Evolutionary conservation across 2,329 filamentous ascomycete species (phyloP), one percentile per base, ranked within the genome.

Genomic region (Ceratocystis smalleyi): DNA sequence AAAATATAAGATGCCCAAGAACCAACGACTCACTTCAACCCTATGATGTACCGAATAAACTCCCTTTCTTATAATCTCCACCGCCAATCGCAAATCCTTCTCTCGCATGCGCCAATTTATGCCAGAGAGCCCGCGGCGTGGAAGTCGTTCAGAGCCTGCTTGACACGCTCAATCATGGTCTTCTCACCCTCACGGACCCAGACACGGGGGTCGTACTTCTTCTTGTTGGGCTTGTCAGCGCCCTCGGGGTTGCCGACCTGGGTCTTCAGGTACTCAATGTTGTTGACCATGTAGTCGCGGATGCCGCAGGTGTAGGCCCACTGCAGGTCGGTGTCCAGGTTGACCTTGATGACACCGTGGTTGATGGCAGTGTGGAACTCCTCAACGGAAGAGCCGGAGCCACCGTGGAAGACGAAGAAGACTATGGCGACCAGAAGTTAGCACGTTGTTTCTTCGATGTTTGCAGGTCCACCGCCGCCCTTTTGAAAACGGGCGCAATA

Each of bases 371-470:
- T 84, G 68, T 80, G 81, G 83, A 88, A 99, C 80, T 99, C 94
- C 71, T 89, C 77, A 81, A 96, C 95, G 75, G 83, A 82, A 69
- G 89, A 95, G 70, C 94, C 94, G 69, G 89, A 95, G 72, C 94
- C 94, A 73, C 94, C 94, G 83, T 99, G 94, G 88, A 99, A 99
- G 76, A 99, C 94, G 73, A 99, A 90, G 85, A 91, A 97, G 74
- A 97, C 65, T 64, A 15, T 1, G 32, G 22, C 1, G 12, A 19
- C 3, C 17, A n/a, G 2, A 22, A 7, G 61, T 62, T 54, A 54
- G 47, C 49, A 35, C 24, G 8, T 55, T 12, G 7, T 10, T 43
- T 6, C 4, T 43, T 2, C 19, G 5, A 8, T 19, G 6, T 49
- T 49, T 49, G n/a, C 19, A 24, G n/a, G 8, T 22, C 19, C 22